Evolutionary conservation across 2,329 filamentous ascomycete genomes (phyloP).

Genomic region (Cephalotrichum gorgonifer): DNA sequence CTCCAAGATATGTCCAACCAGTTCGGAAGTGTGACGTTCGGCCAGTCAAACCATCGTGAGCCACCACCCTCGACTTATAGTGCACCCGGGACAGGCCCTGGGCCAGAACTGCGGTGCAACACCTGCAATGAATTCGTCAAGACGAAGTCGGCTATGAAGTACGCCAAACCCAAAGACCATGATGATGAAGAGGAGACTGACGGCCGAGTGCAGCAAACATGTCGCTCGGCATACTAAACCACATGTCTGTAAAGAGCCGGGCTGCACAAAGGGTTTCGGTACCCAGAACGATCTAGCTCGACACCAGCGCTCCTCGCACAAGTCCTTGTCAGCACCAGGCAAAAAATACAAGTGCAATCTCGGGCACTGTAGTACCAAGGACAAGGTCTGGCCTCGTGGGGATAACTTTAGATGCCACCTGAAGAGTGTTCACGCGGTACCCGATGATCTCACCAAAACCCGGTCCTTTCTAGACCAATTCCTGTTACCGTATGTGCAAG

Average conservation of each 20-base stretch:
- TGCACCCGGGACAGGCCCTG: neutral
- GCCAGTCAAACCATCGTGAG: neutral
- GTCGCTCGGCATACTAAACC: conserved; percentile 58
- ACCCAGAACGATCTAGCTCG: conserved; percentile 74
- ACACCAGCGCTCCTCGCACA: conserved; percentile 65
- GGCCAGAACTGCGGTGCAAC: neutral
- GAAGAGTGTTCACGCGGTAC: conserved; percentile 48
- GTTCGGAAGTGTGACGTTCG: neutral
- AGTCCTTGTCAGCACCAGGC: conserved; percentile 29
- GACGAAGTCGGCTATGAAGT: neutral
- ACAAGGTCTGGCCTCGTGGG: conserved; percentile 67
- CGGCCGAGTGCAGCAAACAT: conserved; percentile 55
- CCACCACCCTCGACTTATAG: neutral
- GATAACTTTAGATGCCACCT: conserved; percentile 86
- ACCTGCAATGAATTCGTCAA: neutral
- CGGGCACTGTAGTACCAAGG: conserved; percentile 36
- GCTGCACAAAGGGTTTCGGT: conserved; percentile 62
- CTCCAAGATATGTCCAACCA: neutral
- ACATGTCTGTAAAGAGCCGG: conserved; percentile 45
- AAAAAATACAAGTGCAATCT: conserved; percentile 51
- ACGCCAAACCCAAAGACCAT: neutral
- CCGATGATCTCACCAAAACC: conserved; percentile 15
- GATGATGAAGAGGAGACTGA: neutral
- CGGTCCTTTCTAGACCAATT: conserved; percentile 6
- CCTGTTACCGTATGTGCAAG: conserved; percentile 6